Percentiles rank a stretch among this genome's conserved stretches.
Conservation (phyloP, 179 eudicot species). For the Beta macrorhiza region DNA sequence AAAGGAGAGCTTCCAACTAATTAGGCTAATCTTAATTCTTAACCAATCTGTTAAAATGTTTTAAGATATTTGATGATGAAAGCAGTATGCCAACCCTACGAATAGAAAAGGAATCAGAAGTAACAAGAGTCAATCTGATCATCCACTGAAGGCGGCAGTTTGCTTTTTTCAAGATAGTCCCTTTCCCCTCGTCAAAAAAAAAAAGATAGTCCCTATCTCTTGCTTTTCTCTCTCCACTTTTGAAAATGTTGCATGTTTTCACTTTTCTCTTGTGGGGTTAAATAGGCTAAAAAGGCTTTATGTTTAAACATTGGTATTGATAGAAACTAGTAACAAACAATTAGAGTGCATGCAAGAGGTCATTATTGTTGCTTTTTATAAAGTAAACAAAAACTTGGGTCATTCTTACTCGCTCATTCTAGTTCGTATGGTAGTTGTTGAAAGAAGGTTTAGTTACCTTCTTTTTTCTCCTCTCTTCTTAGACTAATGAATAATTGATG, state of each 20-base stretch:
- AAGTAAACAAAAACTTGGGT: not conserved
- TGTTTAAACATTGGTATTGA: not conserved
- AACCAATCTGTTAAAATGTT: not conserved
- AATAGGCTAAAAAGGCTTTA: not conserved
- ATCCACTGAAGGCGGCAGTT: conserved; percentile 2
- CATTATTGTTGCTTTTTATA: conserved; percentile 1
- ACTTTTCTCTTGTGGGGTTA: not conserved
- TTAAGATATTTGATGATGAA: not conserved
- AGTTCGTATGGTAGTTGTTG: not conserved
- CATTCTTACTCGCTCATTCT: not conserved
- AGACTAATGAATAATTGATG: not conserved
- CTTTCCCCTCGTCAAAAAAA: not conserved
- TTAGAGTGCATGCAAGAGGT: not conserved
- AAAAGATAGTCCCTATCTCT: not conserved
- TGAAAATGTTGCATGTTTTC: not conserved
- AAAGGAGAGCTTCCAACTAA: no score
- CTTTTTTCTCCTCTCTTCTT: not conserved
- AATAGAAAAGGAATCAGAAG: not conserved
- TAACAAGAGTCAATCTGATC: not conserved
- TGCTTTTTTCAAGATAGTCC: not conserved
- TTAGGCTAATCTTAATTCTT: not conserved
- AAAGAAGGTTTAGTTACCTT: not conserved
- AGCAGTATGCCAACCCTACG: conserved; percentile 11
- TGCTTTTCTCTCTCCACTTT: conserved; percentile 5
- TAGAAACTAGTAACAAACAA: not conserved